Conservation (phyloP, 2,329 filamentous ascomycete genomes). For the Dactylellina leptospora region DNA sequence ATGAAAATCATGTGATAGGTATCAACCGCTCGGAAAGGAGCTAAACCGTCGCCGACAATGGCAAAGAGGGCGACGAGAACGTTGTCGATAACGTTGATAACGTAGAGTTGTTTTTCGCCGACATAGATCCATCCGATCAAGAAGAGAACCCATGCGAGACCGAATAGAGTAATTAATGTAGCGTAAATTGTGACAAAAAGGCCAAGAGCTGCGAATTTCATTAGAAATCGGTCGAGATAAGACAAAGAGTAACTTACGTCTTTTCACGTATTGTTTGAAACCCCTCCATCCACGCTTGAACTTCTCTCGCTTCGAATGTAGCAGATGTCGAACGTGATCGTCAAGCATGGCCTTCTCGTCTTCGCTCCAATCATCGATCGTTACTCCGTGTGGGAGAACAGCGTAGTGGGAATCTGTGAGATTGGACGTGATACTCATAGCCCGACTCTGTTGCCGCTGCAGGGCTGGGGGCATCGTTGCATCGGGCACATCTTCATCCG, state of each 20-base stretch:
- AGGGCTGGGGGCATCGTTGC: constrained; percentile 38
- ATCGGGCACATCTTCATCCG: constrained; percentile 17
- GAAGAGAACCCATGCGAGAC: constrained; percentile 88
- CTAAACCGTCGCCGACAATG: constrained; percentile 74
- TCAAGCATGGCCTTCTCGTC: constrained; percentile 80
- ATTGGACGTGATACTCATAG: constrained; percentile 72
- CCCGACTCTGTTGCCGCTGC: constrained; percentile 59
- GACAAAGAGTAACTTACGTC: constrained; percentile 65
- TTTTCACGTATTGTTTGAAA: constrained; percentile 79
- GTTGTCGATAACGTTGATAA: constrained; percentile 75
- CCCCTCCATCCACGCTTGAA: constrained; percentile 82
- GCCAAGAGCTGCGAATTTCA: constrained; percentile 69
- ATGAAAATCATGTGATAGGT: constrained; percentile 90
- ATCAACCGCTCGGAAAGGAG: constrained; percentile 79
- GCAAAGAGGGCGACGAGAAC: constrained; percentile 76
- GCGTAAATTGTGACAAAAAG: constrained; percentile 87
- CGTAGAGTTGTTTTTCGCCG: constrained; percentile 74
- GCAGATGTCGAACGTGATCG: constrained; percentile 85
- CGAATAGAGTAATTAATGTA: constrained; percentile 81
- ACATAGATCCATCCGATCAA: constrained; percentile 90
- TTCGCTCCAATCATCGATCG: constrained; percentile 76
- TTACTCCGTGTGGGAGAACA: constrained; percentile 77
- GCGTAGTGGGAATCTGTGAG: constrained; percentile 78
- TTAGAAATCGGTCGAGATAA: background rate
- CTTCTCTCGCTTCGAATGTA: constrained; percentile 80